Base-by-base conservation (phyloP, 2,329 filamentous ascomycete species). In the Aspergillus sp. region DNA sequence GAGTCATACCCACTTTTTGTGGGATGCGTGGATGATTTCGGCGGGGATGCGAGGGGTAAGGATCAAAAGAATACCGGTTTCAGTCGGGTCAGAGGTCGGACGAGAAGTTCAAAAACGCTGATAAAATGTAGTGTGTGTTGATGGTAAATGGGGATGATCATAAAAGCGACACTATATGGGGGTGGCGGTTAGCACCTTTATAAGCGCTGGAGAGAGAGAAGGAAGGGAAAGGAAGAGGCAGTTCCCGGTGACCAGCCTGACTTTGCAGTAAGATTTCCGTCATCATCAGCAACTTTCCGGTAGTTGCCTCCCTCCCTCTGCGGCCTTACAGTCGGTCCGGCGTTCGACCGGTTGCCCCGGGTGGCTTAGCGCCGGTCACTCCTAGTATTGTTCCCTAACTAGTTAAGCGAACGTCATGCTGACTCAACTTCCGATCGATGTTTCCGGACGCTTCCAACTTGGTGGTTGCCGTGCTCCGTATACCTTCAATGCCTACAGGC, bases 261-360 rank as follows among this genome's bases (percentile, higher is more conserved):
- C 52, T 36, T 55, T 56, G 50, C 56, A 60, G 59, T 64, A 57
- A 66, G 64, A 57, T 67, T 65, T 62, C 65, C 65, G 62, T 67
- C 65, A 67, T 67, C 59, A 54, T 57, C 56, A 63, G 61, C 63
- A 63, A 68, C 63, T 47, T 60, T 54, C 49, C 42, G 52, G 52
- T 31, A 32, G 42, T 52, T 57, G 56, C 56, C 52, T 55, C 55
- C 42, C 49, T 36, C 59, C 49, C 32, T 16, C 32, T 36, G 57
- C 62, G 31, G 56, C 53, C 24, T 57, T 56, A 22, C 45, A 24
- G 46, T 63, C 63, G 58, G 61, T 36, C 63, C 63, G 60, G 51
- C 14, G 9, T 49, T 58, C 54, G 58, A 54, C 52, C 24, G 18
- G 16, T 32, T 49, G 32, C 47, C 10, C 52, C 32, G 10, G 2